phyloP scores from a whole-genome alignment of 2,329 filamentous ascomycete genomes.

The Curvularia spicifera region DNA sequence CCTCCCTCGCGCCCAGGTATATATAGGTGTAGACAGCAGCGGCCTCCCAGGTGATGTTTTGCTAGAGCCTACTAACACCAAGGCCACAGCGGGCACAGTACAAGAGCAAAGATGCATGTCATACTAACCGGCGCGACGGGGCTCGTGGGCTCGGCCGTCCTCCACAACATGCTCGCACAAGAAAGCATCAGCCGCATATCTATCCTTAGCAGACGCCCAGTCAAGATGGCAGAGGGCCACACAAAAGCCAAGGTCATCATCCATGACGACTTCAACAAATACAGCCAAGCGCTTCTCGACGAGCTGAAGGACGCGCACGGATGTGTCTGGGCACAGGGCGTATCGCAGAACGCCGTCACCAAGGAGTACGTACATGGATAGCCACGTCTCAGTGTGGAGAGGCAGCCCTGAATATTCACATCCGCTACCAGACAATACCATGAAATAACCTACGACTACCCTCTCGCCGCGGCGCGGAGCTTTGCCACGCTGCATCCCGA shows the following conservation, averaged over 20 bases:
- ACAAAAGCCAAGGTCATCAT: constrained; percentile 69
- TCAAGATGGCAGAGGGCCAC: constrained; percentile 67
- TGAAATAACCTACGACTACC: constrained; percentile 71
- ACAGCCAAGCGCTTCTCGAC: constrained; percentile 63
- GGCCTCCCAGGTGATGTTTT: not conserved
- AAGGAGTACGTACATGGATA: constrained; percentile 58
- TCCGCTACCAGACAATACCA: constrained; percentile 61
- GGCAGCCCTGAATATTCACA: not conserved
- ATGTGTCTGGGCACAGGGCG: constrained; percentile 77
- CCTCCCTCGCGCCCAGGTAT: not conserved
- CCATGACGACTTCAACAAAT: constrained; percentile 70
- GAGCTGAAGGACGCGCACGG: constrained; percentile 69
- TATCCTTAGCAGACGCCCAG: constrained; percentile 69
- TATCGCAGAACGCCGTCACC: constrained; percentile 64
- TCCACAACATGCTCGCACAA: constrained; percentile 47
- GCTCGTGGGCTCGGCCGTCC: constrained; percentile 49
- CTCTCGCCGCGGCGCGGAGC: constrained; percentile 67
- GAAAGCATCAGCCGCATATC: constrained; percentile 67
- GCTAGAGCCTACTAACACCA: not conserved
- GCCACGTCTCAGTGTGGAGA: not conserved
- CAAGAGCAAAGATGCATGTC: constrained; percentile 44
- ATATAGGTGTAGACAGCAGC: not conserved
- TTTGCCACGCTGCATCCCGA: constrained; percentile 59
- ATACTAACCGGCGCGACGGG: constrained; percentile 56
- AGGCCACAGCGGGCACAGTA: not conserved